phyloP scores from a whole-genome alignment of 1,139 yeast genomes.

The Geotrichum histeridarum region DNA sequence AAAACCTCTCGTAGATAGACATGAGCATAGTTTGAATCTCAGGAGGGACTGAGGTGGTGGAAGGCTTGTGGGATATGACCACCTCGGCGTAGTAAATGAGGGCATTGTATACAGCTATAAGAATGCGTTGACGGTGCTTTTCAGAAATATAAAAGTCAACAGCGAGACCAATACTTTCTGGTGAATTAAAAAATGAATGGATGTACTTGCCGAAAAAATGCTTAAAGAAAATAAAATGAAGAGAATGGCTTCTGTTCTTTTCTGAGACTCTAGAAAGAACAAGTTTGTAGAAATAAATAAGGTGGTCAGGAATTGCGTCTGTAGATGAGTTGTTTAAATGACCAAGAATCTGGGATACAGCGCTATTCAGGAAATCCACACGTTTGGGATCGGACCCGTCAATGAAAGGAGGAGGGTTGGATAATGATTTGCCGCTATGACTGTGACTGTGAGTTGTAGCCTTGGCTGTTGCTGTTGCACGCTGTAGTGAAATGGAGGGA shows the following conservation, averaged over 20 bases:
- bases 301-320: conserved; percentile 27
- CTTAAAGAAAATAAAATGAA: conserved; percentile 25
- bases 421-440: conserved; percentile 5
- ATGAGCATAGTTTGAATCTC: conserved; percentile 7
- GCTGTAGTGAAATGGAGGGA: conserved; percentile 17
- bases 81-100: conserved; percentile 11
- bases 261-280: conserved; percentile 25
- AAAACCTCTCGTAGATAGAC: conserved; percentile 9
- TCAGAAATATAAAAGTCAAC: conserved; percentile 28
- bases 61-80: conserved; percentile 6
- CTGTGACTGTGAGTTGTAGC: conserved; percentile 8
- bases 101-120: conserved; percentile 25
- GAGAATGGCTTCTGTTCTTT: conserved; percentile 20
- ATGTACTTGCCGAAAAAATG: conserved; percentile 28
- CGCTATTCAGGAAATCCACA: conserved; percentile 22
- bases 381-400: conserved; percentile 19
- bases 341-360: conserved; percentile 23
- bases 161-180: conserved; percentile 30
- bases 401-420: conserved; percentile 13
- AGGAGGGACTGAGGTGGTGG: conserved; percentile 2
- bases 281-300: conserved; percentile 25
- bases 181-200: conserved; percentile 24
- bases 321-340: conserved; percentile 25
- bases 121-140: conserved; percentile 27
- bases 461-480: conserved; percentile 16